These are phyloP conservation scores for Capsicum pubescens DNA, from an alignment of 257 asterid species.

Conservation along the genomic window DNA sequence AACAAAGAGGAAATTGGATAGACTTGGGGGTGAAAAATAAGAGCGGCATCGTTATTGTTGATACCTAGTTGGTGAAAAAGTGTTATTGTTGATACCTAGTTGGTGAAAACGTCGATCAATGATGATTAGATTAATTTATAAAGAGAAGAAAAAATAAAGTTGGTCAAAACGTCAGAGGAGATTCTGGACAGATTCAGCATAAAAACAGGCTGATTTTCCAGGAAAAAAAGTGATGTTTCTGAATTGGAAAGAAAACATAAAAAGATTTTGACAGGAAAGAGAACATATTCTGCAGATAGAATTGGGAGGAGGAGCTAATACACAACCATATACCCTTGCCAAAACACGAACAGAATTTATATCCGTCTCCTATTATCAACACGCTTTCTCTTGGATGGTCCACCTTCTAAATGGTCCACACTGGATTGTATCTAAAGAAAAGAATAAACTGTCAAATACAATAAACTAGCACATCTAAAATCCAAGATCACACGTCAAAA, in stretches of 20 bases:
- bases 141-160: no score
- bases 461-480: not conserved
- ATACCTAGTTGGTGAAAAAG: conserved; percentile 38
- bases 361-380: conserved; percentile 79
- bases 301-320: not conserved
- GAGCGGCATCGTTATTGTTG: conserved; percentile 40
- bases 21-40: conserved; percentile 46
- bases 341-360: conserved; percentile 31
- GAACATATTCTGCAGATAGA: not conserved
- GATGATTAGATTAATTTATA: no score
- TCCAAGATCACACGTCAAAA: not conserved
- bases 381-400: conserved; percentile 64
- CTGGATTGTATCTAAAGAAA: conserved; percentile 64
- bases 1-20: conserved; percentile 39
- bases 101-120: no score
- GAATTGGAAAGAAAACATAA: conserved; percentile 43
- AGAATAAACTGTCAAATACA: not conserved
- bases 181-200: conserved; percentile 38
- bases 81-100: no score
- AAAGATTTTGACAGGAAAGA: not conserved
- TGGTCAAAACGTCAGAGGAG: not conserved
- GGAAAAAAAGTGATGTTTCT: conserved; percentile 34
- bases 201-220: conserved; percentile 39
- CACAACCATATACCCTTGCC: not conserved
- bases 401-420: conserved; percentile 44